Percentiles rank a stretch among this genome's conserved stretches.
phyloP scores from a whole-genome alignment of 2,329 filamentous ascomycete species.

The Tolypocladium tundrense region DNA sequence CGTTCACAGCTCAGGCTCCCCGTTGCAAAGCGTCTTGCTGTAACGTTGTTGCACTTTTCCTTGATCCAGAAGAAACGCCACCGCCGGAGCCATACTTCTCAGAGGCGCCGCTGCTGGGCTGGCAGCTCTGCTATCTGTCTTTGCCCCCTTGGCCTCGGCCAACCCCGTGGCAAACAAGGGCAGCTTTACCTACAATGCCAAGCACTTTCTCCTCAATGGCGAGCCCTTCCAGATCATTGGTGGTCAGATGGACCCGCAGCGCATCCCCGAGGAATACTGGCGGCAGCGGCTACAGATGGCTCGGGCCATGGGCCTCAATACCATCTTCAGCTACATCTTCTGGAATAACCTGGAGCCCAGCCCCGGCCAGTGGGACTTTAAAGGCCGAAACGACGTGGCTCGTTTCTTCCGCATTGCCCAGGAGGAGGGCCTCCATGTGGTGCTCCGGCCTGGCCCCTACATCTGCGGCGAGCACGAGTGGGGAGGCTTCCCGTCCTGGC shows the following conservation, averaged over 20 bases:
- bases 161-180: not conserved
- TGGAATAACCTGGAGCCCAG: constrained; percentile 37
- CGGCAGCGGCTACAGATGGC: constrained; percentile 59
- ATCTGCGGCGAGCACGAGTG: constrained; percentile 39
- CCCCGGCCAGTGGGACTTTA: constrained; percentile 26
- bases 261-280: constrained; percentile 37
- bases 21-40: not conserved
- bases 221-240: constrained; percentile 25
- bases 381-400: constrained; percentile 31
- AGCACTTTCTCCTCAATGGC: constrained; percentile 3
- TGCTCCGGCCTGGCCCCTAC: constrained; percentile 36
- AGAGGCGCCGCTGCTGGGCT: not conserved
- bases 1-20: not conserved
- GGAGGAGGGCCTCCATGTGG: constrained; percentile 29
- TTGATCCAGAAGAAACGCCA: not conserved
- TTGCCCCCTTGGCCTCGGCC: not conserved
- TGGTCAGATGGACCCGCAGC: constrained; percentile 40
- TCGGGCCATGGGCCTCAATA: constrained; percentile 69
- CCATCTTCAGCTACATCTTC: constrained; percentile 47
- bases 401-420: constrained; percentile 32
- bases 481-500: constrained; percentile 37
- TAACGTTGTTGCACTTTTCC: not conserved
- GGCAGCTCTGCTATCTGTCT: not conserved
- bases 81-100: not conserved
- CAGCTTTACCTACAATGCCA: constrained; percentile 1